Evolutionary conservation across 2,329 filamentous ascomycete genomes (phyloP), one percentile per base, ranked within the genome.

Genomic region (Diaporthe sp.): DNA sequence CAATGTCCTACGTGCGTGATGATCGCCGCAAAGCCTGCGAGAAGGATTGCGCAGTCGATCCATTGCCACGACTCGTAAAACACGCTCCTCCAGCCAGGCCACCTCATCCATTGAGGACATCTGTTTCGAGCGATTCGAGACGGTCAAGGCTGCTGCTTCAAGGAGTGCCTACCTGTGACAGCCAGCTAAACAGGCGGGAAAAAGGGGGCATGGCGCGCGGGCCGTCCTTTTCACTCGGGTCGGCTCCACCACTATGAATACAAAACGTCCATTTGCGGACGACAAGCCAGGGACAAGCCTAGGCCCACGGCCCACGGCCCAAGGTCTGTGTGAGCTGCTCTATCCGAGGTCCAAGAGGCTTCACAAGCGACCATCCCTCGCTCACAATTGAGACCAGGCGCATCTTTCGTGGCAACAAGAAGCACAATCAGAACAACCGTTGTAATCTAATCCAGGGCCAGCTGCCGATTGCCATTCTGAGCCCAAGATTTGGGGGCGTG

Each of bases 141-240:
- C 65, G 34, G 49, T 55, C 65, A 69, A 53, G 65, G 65, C 65
- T 69, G 65, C 49, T 69, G 65, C 65, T 69, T 69, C 65, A 69
- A 69, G 65, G 49, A 69, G 65, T 55, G 49, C 34, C n/a, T 53
- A 69, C 65, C 71, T 57, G 71, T 57, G 34, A 73, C 71, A 59
- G 68, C 46, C 46, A 51, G 65, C 65, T 49, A 69, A 39, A 71
- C 68, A 37, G 68, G 37, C 51, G 55, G 68, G 37, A 34, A 55
- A 73, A 73, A 65, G 34, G 58, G 71, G 71, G 58, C 46, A 65
- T 55, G 71, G 71, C 71, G 71, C 71, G 58, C 71, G 71, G 71
- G 58, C 71, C 71, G 71, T 73, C 61, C 28, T 55, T 42, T 65
- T 59, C 49, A 65, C 22, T 73, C 61, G 71, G 71, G 39, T 57